Evolutionary conservation across 768 basidiomycete species (phyloP), one percentile per base, ranked within the genome.

Genomic region (Pluteus cervinus): DNA sequence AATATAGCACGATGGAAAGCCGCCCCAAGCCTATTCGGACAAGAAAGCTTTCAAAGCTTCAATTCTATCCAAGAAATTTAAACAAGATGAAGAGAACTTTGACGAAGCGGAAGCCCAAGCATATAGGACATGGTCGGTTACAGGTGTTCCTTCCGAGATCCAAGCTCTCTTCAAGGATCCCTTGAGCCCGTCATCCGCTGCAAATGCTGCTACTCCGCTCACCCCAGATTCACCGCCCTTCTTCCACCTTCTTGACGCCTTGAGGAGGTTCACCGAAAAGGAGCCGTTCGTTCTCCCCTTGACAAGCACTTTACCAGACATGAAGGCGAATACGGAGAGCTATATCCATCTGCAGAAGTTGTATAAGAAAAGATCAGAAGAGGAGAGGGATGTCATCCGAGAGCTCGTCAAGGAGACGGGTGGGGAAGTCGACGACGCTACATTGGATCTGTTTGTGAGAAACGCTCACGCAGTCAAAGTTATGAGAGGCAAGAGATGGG

Each of bases 31-130:
- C 56, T 21, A 62, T 54, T 68, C 66, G 1, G 87, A 96, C 48
- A 79, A 84, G 50, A 71, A 81, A 43, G 78, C 72, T 20, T 94
- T 97, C 70, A 91, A 92, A 53, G 62, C 72, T 23, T 39, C 37
- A 3, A 62, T 98, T 29, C 59, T 66, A n/a, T 62, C 63, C 1
- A 75, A 81, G 68, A 79, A 81, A 50, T 53, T 73, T 40, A 90
- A 89, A 50, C 48, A 61, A 0, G 96, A 99, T 53, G 91, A 98
- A 54, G 96, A 99, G 67, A 99, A 98, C 61, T 92, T 92, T 54
- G 94, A 96, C 43, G 94, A 98, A 58, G 94, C 93, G 2, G 75
- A 85, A 51, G 71, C 83, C 5, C 87, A 96, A 54, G 88, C 86
- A 0, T 93, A 87, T 57, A 79, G 86, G 18, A 75, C 75, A 38